These are phyloP conservation scores for Lanmaoa pseudosensibilis DNA, from an alignment of 768 basidiomycete genomes.

Conservation along the genomic window DNA sequence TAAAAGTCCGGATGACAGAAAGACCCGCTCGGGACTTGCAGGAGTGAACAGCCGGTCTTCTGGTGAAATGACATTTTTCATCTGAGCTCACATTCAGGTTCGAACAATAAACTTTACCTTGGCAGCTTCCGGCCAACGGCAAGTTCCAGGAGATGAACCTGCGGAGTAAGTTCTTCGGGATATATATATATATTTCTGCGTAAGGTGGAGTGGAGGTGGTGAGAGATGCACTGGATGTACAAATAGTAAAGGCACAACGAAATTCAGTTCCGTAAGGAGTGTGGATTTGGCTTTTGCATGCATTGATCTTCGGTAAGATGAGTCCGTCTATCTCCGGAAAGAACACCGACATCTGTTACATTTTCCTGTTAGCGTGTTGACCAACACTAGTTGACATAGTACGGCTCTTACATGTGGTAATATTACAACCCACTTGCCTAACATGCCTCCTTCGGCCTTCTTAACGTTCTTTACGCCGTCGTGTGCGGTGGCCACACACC, in stretches of 20 bases:
- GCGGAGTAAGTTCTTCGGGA: constrained; percentile 24
- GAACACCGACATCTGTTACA: constrained; percentile 16
- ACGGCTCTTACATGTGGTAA: constrained; percentile 19
- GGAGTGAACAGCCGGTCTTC: constrained; percentile 21
- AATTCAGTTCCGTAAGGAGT: constrained; percentile 33
- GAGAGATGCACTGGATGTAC: constrained; percentile 10
- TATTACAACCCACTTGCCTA: constrained; percentile 5
- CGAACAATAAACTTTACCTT: constrained; percentile 33
- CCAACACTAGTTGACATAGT: constrained; percentile 13
- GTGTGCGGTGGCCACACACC: constrained; percentile 6
- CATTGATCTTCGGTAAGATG: constrained; percentile 32
- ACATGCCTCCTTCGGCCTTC: constrained; percentile 17
- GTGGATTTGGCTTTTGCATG: constrained; percentile 35
- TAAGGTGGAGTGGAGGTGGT: background rate
- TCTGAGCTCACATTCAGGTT: constrained; percentile 26
- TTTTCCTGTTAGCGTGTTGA: constrained; percentile 7
- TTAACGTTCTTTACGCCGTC: background rate
- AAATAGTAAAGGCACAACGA: constrained; percentile 24
- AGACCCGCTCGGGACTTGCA: constrained; percentile 30
- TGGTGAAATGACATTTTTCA: constrained; percentile 27
- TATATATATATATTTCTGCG: constrained; percentile 6
- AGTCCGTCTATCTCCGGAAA: constrained; percentile 35
- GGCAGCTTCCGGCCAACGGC: constrained; percentile 26
- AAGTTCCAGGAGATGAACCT: constrained; percentile 30
- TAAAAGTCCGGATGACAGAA: constrained; percentile 30